Evolutionary conservation across 2,329 filamentous ascomycete genomes (phyloP), one percentile per base, ranked within the genome.

Genomic region (Colletotrichum somersetense): DNA sequence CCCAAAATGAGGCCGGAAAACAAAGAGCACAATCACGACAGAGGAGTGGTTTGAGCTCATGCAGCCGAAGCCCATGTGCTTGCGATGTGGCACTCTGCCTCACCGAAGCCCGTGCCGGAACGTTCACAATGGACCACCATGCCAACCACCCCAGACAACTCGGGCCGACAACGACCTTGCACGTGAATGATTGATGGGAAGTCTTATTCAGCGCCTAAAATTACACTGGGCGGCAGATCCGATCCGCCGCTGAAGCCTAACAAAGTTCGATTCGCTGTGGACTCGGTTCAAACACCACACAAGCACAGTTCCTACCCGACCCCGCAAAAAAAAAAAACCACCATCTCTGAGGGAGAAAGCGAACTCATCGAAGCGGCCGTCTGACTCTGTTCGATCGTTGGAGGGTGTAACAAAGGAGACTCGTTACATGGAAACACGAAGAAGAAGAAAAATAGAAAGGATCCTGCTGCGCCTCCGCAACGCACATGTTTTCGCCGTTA

Each of bases 181-280:
- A 2, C 33, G 44, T 30, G 44, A 35, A 18, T 20, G 26, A 18
- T 33, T 26, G 23, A 55, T 48, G 11, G 58, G 18, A 59, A 46
- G 58, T 35, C 20, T 63, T 30, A 56, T 72, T 72, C 52, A 30
- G 53, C 59, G 53, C 42, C 65, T 72, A 72, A 59, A 64, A 72
- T 59, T 72, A 72, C 69, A 72, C 46, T 69, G 53, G 65, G 38
- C 52, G 35, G 30, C 12, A 62, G 52, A 48, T 64, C 50, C 14
- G 44, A 68, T 68, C 69, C 69, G 53, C 66, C 69, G 59, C 69
- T 72, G 55, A 26, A 61, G 66, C 46, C 58, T 72, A 58, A 64
- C 65, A 64, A 33, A 55, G 55, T 53, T 42, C 14, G 57, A 14
- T 58, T 69, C 69, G 59, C 53, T 59, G 65, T 59, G 69, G 58